Evolutionary conservation across 2,329 filamentous ascomycete species (phyloP).

Genomic region (Ophiostoma novo-ulmi): DNA sequence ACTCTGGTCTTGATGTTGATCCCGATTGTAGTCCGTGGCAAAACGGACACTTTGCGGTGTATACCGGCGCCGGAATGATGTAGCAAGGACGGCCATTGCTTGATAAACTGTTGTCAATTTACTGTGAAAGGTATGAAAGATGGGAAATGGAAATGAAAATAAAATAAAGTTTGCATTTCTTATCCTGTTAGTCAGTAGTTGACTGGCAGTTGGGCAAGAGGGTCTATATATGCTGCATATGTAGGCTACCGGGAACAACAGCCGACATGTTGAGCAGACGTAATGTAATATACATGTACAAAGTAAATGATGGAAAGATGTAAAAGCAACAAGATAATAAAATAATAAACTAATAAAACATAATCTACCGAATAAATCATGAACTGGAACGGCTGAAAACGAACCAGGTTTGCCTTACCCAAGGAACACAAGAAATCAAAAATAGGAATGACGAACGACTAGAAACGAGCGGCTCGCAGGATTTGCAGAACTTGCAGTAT

Average conservation of each 20-base stretch:
- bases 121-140: background rate
- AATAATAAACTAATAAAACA: background rate
- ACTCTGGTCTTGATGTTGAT: background rate
- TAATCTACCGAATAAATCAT: background rate
- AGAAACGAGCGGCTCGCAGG: background rate
- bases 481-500: background rate
- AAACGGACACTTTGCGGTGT: slow-evolving; percentile 1
- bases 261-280: background rate
- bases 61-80: slow-evolving; percentile 16
- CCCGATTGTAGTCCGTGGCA: background rate
- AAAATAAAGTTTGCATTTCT: background rate
- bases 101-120: background rate
- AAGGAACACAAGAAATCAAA: background rate
- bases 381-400: background rate
- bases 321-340: background rate
- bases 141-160: background rate
- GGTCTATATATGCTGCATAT: slow-evolving; percentile 12
- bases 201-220: background rate
- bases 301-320: background rate
- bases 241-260: background rate
- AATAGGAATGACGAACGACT: background rate
- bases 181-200: background rate
- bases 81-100: slow-evolving; percentile 15
- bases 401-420: background rate
- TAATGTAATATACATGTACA: background rate